These are phyloP conservation scores for Meyerozyma sp. DNA, from an alignment of 1,139 yeast genomes.

Conservation along the genomic window DNA sequence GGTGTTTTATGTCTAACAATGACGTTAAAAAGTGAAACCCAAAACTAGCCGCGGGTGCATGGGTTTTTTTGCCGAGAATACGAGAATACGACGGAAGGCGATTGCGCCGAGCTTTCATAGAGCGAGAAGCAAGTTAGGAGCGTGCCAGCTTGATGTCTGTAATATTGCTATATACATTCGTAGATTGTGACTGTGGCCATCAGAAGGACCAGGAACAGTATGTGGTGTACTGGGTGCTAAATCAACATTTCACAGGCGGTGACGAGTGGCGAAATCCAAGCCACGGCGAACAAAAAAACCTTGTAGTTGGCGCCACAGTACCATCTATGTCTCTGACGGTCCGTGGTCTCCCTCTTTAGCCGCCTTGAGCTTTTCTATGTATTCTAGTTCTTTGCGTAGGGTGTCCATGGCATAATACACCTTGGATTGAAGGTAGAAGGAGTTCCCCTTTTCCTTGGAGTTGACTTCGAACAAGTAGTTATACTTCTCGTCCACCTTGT, in stretches of 20 bases:
- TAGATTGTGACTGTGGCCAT: too few relatives aligned
- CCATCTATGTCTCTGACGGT: neutral
- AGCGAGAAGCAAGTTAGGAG: too few relatives aligned
- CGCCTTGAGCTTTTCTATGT: conserved; percentile 27
- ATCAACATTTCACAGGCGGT: too few relatives aligned
- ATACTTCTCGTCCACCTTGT: conserved; percentile 68
- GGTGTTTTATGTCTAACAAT: neutral
- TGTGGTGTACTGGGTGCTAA: too few relatives aligned
- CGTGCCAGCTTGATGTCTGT: too few relatives aligned
- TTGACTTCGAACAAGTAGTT: conserved; percentile 82
- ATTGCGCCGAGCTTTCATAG: neutral
- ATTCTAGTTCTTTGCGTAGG: conserved; percentile 43
- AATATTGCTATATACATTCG: too few relatives aligned
- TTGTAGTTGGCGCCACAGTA: neutral
- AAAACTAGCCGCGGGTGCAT: neutral
- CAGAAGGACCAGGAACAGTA: too few relatives aligned
- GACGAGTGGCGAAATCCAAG: too few relatives aligned
- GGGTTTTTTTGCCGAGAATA: neutral
- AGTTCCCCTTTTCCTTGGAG: conserved; percentile 89
- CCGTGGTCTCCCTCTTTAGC: conserved; percentile 15
- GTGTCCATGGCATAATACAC: conserved; percentile 66
- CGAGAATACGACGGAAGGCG: neutral
- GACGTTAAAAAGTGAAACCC: neutral
- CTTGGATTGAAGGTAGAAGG: conserved; percentile 87
- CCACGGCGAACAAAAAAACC: too few relatives aligned